Percentiles rank a stretch among this genome's conserved stretches.
Conservation (phyloP, 83 land plant species). For the Isoetes engelmannii region DNA sequence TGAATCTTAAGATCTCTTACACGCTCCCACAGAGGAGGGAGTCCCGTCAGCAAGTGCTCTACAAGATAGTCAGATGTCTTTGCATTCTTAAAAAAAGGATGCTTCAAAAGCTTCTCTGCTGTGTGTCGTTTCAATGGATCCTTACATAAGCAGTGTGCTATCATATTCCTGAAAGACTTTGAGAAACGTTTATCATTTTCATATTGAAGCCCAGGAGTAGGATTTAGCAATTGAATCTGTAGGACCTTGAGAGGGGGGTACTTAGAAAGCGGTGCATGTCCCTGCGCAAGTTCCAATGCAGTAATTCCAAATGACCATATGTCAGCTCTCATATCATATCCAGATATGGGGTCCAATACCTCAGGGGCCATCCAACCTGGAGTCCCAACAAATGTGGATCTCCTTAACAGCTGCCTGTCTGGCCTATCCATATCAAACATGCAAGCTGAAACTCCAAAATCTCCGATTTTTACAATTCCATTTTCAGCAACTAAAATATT, state of each 20-base stretch:
- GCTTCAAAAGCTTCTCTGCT: conserved; percentile 29
- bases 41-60: conserved; percentile 37
- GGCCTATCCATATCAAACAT: conserved; percentile 32
- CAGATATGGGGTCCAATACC: conserved; percentile 43
- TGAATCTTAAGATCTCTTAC: not conserved
- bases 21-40: conserved; percentile 47
- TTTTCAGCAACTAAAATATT: conserved; percentile 48
- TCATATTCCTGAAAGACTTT: conserved; percentile 51
- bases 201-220: conserved; percentile 17
- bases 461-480: conserved; percentile 56
- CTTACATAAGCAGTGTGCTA: conserved; percentile 22
- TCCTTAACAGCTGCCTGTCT: conserved; percentile 15
- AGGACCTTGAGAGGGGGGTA: conserved; percentile 59
- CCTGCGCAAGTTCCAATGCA: conserved; percentile 65
- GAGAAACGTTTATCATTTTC: conserved; percentile 48
- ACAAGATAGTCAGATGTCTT: conserved; percentile 40
- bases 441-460: conserved; percentile 66
- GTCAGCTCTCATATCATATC: conserved; percentile 58
- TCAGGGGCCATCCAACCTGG: conserved; percentile 88
- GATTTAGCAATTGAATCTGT: conserved; percentile 39
- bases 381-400: conserved; percentile 51
- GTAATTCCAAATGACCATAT: conserved; percentile 77
- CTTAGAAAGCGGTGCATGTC: conserved; percentile 61
- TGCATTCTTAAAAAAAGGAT: conserved; percentile 50
- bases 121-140: conserved; percentile 28